These are phyloP conservation scores for Seminavis robusta DNA, from an alignment of 108 stramenopile genomes.

Conservation along the genomic window DNA sequence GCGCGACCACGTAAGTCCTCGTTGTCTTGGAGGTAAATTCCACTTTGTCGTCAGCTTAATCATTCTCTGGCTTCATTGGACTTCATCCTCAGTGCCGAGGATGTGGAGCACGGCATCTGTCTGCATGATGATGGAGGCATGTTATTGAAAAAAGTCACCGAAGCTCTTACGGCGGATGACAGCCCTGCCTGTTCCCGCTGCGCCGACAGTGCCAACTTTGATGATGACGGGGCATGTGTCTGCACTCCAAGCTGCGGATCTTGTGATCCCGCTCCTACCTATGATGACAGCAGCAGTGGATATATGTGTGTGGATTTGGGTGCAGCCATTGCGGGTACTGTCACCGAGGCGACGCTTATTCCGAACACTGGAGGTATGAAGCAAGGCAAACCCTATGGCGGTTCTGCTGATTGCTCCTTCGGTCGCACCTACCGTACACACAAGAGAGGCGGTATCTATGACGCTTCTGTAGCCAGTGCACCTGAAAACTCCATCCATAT, in stretches of 20 bases:
- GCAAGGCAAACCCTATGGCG: conserved; percentile 8
- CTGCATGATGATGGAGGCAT: not conserved
- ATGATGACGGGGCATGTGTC: conserved; percentile 1
- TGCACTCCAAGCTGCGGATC: conserved; percentile 12
- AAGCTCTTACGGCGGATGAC: not conserved
- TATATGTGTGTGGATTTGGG: conserved; percentile 6
- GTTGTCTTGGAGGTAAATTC: not conserved
- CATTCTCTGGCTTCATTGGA: not conserved
- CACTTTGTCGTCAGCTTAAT: not conserved
- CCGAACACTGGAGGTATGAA: conserved; percentile 5
- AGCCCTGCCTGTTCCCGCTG: conserved; percentile 1
- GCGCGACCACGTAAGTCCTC: conserved; percentile 5
- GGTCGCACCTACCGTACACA: conserved; percentile 20
- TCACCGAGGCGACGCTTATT: conserved; percentile 2
- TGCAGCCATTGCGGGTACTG: not conserved
- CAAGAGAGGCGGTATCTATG: conserved; percentile 16
- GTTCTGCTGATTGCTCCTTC: conserved; percentile 17
- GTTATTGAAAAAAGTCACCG: not conserved
- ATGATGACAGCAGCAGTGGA: not conserved
- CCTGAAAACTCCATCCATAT: conserved; percentile 10
- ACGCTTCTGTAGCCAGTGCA: conserved; percentile 11
- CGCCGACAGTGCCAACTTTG: not conserved
- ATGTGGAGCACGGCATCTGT: conserved; percentile 6
- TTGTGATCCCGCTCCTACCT: not conserved
- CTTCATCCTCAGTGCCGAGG: not conserved